Conservation (phyloP, 805 yeast genomes). For the Zygosaccharomyces gambellarensis region DNA sequence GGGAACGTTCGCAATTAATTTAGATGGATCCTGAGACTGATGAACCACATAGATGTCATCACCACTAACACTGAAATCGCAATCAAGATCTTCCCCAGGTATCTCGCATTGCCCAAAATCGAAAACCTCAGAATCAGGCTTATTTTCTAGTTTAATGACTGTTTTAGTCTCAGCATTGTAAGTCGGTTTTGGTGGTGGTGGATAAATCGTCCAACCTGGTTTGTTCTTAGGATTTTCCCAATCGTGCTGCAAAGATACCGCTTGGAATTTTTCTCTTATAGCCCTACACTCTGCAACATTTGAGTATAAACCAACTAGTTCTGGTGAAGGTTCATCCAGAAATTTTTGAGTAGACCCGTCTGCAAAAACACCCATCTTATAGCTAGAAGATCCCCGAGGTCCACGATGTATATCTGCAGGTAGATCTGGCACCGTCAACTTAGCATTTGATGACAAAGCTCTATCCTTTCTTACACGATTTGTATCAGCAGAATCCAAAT, state of each 20-base stretch:
- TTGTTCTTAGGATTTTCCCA: slow-evolving; percentile 79
- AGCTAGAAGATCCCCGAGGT: slow-evolving; percentile 21
- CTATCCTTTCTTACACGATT: slow-evolving; percentile 5
- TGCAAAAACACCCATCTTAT: slow-evolving; percentile 43
- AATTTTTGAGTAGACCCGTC: slow-evolving; percentile 48
- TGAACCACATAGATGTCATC: slow-evolving; percentile 70
- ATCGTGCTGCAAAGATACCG: slow-evolving; percentile 65
- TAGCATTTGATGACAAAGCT: slow-evolving; percentile 27
- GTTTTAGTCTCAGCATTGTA: slow-evolving; percentile 61
- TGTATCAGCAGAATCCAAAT: slow-evolving; percentile 10
- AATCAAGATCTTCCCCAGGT: slow-evolving; percentile 43
- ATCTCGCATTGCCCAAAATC: slow-evolving; percentile 40
- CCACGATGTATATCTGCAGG: slow-evolving; percentile 7
- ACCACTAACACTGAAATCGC: slow-evolving; percentile 52
- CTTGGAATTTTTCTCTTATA: slow-evolving; percentile 71
- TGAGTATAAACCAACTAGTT: slow-evolving; percentile 56
- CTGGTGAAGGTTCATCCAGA: slow-evolving; percentile 61
- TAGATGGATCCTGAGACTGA: slow-evolving; percentile 32
- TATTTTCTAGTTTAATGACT: slow-evolving; percentile 39
- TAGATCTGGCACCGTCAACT: slow-evolving; percentile 26
- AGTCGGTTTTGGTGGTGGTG: slow-evolving; percentile 90
- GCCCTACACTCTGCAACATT: slow-evolving; percentile 64
- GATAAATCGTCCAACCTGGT: slow-evolving; percentile 74
- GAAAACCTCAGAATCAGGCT: slow-evolving; percentile 42
- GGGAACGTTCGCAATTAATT: slow-evolving; percentile 60